Percentiles rank a stretch among this genome's conserved stretches.
phyloP scores from a whole-genome alignment of 2,329 filamentous ascomycete genomes.

The Xylariaceae sp. region DNA sequence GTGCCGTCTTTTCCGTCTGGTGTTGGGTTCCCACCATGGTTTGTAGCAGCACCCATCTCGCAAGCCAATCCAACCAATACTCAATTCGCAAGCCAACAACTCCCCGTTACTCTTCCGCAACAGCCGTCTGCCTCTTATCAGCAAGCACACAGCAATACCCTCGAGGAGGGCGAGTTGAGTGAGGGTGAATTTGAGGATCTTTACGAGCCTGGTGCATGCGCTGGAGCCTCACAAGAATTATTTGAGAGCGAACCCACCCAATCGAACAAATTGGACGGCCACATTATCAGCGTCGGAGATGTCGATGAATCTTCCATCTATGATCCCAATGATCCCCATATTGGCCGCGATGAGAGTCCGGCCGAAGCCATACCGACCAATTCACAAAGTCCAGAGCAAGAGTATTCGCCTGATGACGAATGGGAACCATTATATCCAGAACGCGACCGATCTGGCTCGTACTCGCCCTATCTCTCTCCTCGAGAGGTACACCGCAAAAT shows the following conservation, averaged over 20 bases:
- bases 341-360: slow-evolving; percentile 21
- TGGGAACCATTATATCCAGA: slow-evolving; percentile 28
- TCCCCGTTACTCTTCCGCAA: slow-evolving; percentile 1
- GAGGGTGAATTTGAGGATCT: slow-evolving; percentile 59
- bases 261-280: slow-evolving; percentile 18
- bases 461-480: slow-evolving; percentile 48
- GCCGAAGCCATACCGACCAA: slow-evolving; percentile 23
- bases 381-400: slow-evolving; percentile 21
- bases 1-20: slow-evolving; percentile 9
- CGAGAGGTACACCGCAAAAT: slow-evolving; percentile 38
- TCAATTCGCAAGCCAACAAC: slow-evolving; percentile 6
- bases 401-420: slow-evolving; percentile 24
- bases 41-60: slow-evolving; percentile 7
- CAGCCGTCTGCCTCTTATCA: slow-evolving; percentile 1
- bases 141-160: slow-evolving; percentile 10
- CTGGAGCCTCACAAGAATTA: not conserved
- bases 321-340: slow-evolving; percentile 26
- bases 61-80: slow-evolving; percentile 11
- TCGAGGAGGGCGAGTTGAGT: slow-evolving; percentile 72
- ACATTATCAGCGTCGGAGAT: slow-evolving; percentile 26
- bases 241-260: slow-evolving; percentile 6
- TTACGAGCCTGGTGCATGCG: slow-evolving; percentile 40
- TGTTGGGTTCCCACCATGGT: slow-evolving; percentile 15
- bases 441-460: slow-evolving; percentile 46
- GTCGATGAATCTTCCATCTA: slow-evolving; percentile 33